These are phyloP conservation scores for Paraconiothyrium brasiliense DNA, from an alignment of 2,329 filamentous ascomycete species.

Conservation along the genomic window DNA sequence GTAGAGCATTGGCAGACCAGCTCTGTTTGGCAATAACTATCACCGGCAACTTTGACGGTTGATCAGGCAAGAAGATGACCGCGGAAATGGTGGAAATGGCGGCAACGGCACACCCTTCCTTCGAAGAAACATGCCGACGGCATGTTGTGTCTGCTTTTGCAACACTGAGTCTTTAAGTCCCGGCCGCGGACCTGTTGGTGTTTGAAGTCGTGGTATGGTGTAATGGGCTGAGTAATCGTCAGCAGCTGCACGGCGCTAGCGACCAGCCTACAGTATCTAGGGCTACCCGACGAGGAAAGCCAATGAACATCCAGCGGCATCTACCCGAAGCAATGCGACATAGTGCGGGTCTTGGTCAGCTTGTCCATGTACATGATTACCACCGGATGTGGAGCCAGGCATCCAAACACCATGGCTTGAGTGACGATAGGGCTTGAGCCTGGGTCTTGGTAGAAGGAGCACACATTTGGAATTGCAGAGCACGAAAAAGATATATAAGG, in stretches of 20 bases:
- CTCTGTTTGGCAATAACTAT: neutral
- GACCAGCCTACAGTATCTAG: neutral
- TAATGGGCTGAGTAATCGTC: conserved; percentile 8
- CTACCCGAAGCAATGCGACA: neutral
- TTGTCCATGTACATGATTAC: conserved; percentile 6
- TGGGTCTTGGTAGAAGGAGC: neutral
- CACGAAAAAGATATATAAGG: neutral
- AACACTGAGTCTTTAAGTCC: neutral
- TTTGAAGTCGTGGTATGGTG: neutral
- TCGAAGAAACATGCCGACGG: neutral
- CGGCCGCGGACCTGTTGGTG: conserved; percentile 15
- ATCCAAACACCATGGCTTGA: neutral
- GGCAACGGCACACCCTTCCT: neutral
- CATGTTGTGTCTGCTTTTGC: neutral
- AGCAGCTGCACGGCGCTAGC: conserved; percentile 9
- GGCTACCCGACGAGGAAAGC: conserved; percentile 1
- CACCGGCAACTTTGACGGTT: neutral
- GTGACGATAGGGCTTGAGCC: neutral
- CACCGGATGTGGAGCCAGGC: conserved; percentile 1
- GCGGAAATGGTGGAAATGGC: neutral
- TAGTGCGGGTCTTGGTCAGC: neutral
- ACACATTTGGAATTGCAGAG: conserved; percentile 7
- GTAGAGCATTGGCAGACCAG: neutral
- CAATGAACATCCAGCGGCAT: conserved; percentile 1
- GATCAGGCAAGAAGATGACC: neutral